Base-by-base conservation (phyloP, 2,329 filamentous ascomycete species). In the Macrophomina phaseolina region DNA sequence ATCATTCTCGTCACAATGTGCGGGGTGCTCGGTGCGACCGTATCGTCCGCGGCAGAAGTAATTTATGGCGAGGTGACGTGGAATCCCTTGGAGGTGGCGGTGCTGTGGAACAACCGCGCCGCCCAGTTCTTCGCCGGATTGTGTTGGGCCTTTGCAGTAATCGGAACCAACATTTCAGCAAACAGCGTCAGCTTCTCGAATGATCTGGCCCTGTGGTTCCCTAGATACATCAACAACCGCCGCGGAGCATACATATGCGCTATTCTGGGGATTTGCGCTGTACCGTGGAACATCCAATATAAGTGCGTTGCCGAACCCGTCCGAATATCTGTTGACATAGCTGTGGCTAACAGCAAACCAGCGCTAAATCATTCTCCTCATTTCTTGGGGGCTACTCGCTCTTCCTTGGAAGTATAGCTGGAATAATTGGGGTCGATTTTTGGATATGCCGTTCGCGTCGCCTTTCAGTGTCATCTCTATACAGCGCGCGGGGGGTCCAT, bases 201-300 rank as follows among this genome's bases (percentile, higher is more conserved):
- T 53, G 66, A 68, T 36, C 48, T 68, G 16, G 56, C 63, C 46
- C 56, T 64, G 11, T 68, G 55, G 62, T 68, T 64, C 36, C 63
- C 63, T 28, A 68, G 46, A 30, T 68, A 66, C 55, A 56, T 68
- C 36, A 68, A 68, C 66, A 68, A 55, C 55, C 70, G 72, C 16
- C 73, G 74, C 46, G 75, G 75, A 9, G 76, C 77, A 36, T 67
- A 79, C 11, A 71, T 79, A 23, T 75, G 75, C 34, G 78, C 77
- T 5, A 62, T 78, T 56, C 74, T 79, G 42, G 77, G 77, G 32
- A 72, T 73, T 60, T 78, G 77, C 32, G 48, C 60, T 8, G 65
- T 60, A 28, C 51, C 61, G n/a, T 53, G 58, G 56, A 68, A 49
- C 61, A 58, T 67, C 23, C 62, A 60, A 34, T 58, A 45, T 51